Base-by-base conservation (phyloP, 164 flowering plant species). In the Amborella trichopoda region DNA sequence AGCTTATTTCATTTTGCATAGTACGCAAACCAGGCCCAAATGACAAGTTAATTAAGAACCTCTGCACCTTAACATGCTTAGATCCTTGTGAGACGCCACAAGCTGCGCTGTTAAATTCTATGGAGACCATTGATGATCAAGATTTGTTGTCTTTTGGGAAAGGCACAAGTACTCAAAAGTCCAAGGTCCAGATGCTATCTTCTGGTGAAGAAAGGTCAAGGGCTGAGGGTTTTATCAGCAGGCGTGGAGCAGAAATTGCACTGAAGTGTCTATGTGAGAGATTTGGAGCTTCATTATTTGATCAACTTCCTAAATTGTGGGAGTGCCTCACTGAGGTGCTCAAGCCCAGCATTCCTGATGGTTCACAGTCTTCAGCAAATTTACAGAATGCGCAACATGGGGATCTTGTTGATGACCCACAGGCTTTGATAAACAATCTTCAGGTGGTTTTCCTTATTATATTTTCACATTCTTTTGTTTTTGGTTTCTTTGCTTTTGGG, bases 71-170 rank as follows among this genome's bases (percentile, higher is more conserved):
- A 65, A 78, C 77, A 30, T 85, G 91, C 73, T 70, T 73, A 81
- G 99, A 93, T 75, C 88, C 87, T 60, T 54, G 61, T 50, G 99
- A 91, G 67, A 91, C 99, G 13, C 99, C 99, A 30, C 99, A 83
- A 60, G 89, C 87, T 62, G 81, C 60, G 34, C 58, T 67, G 5
- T 64, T 84, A 3, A 69, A 64, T 61, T 81, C 94, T n/a, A 57
- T 68, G 54, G 96, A 81, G 49, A 59, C 61, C 19, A 65, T 88
- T 64, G 99, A 88, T 59, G 86, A 85, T 43, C 95, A 80, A 54
- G 88, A 87, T 64, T 73, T 86, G 33, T 66, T 90, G 26, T 65
- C 75, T 28, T 75, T 65, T 45, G 80, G 76, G 50, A 81, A 59
- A 27, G 44, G 40, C 49, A 52, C 53, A n/a, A 58, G 70, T 51